Evolutionary conservation across 257 asterid genomes (phyloP), one percentile per base, ranked within the genome.

Genomic region (Solanum ossicruentum): DNA sequence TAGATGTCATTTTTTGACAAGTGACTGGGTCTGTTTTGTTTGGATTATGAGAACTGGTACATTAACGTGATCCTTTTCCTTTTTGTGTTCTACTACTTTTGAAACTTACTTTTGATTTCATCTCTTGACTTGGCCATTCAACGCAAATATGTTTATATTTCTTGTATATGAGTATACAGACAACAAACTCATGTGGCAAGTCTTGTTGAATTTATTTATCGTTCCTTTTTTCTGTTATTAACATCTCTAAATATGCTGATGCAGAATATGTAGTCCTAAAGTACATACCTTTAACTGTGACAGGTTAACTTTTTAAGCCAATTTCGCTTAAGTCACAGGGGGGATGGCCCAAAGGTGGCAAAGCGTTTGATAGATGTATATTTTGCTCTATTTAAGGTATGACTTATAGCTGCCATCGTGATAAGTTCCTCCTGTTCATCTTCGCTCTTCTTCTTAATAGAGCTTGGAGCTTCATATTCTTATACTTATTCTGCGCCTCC

Each of bases 371-470:
- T 97, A 84, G 99, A 95, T 89, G 93, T 95, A 60, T 95, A 95
- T 86, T 97, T 97, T 92, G 98, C 97, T 78, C 93, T 97, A 69
- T 97, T 95, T 90, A 97, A 97, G 99, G 99, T 96, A 89, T 84
- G 70, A 36, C 16, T 36, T 49, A 18, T 75, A 65, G 55, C 86
- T 67, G 84, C 67, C 36, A n/a, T 49, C 45, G 60, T 79, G 21
- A 52, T 52, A 26, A 77, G 45, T 78, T 52, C 12, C 47, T 26
- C 7, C 11, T 26, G 28, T 84, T 54, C 65, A 32, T 28, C 61
- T 52, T 77, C 52, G 10, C 26, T 51, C 5, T 77, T 77, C 45
- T 26, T 52, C 65, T 77, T 8, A 8, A 8, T 77, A 32, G 15
- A 23, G 23, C 47, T 77, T 47, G 16, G 65, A 77, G 82, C 82